Evolutionary conservation across 2,329 filamentous ascomycete species (phyloP).

Genomic region (Colletotrichum eleusines): DNA sequence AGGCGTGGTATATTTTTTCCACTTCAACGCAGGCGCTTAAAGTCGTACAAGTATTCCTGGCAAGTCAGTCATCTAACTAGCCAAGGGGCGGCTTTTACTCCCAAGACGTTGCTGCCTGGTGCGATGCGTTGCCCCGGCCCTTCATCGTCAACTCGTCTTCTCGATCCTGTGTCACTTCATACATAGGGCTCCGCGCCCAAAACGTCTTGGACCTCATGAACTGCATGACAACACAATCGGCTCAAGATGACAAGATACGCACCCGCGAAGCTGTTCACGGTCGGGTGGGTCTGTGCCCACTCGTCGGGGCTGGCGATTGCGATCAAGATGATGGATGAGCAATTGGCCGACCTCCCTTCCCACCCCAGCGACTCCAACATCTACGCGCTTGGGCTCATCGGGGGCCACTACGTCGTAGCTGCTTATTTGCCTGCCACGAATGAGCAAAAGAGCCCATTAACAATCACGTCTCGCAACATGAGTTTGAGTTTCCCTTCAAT

Average conservation of each 20-base stretch:
- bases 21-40: not conserved
- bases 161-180: not conserved
- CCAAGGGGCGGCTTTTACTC: too few species aligned
- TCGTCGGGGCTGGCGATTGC: not conserved
- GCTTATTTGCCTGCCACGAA: too few species aligned
- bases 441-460: too few species aligned
- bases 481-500: too few species aligned
- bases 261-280: not conserved
- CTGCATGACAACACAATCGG: not conserved
- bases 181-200: not conserved
- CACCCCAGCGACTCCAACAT: not conserved
- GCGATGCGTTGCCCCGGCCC: not conserved
- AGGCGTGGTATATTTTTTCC: too few species aligned
- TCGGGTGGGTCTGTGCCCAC: not conserved
- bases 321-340: not conserved
- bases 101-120: not conserved
- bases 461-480: too few species aligned
- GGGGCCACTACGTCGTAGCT: not conserved
- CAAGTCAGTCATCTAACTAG: too few species aligned
- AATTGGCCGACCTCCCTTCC: not conserved
- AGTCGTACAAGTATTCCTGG: too few species aligned
- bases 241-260: not conserved
- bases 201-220: not conserved
- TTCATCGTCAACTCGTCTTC: not conserved
- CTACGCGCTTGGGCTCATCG: not conserved